A percentile compares a stretch with the other conserved stretches of the same genome.
phyloP scores from a whole-genome alignment of 2,329 filamentous ascomycete genomes.

The Alternaria sp. region DNA sequence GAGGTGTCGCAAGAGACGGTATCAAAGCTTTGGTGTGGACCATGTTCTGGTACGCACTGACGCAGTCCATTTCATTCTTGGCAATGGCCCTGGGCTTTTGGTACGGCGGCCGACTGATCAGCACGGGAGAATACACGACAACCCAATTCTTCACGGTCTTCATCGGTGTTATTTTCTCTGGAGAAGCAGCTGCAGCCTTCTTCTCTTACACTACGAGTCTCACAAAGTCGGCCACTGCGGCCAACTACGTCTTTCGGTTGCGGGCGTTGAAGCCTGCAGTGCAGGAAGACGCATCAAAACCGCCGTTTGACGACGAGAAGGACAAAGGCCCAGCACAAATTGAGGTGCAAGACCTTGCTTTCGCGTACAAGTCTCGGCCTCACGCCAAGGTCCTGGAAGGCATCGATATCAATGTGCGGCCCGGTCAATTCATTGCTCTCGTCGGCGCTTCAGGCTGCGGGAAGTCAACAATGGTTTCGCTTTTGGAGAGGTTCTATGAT shows the following conservation, averaged over 20 bases:
- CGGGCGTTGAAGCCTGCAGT: conserved; percentile 47
- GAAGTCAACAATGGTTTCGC: conserved; percentile 89
- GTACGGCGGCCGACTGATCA: conserved; percentile 47
- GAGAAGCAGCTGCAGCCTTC: conserved; percentile 78
- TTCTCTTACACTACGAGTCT: conserved; percentile 96
- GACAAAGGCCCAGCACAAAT: conserved; percentile 43
- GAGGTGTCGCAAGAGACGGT: conserved; percentile 62
- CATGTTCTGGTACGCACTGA: conserved; percentile 80
- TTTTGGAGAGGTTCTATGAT: conserved; percentile 94
- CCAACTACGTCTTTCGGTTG: conserved; percentile 59
- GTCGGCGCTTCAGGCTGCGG: conserved; percentile 93
- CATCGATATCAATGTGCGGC: conserved; percentile 69
- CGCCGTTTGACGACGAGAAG: conserved; percentile 40
- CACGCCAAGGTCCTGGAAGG: conserved; percentile 80
- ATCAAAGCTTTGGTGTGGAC: conserved; percentile 70
- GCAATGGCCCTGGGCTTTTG: conserved; percentile 46
- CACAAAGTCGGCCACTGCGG: conserved; percentile 92
- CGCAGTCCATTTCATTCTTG: conserved; percentile 73
- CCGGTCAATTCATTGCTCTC: conserved; percentile 83
- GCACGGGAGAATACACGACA: conserved; percentile 61
- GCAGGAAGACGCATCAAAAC: conserved; percentile 42
- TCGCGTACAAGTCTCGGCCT: conserved; percentile 81
- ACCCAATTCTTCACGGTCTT: conserved; percentile 96
- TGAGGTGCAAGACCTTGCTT: conserved; percentile 69
- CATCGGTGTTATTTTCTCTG: conserved; percentile 53